phyloP scores from a whole-genome alignment of 352 stramenopile species.

The Phytophthora europaea region DNA sequence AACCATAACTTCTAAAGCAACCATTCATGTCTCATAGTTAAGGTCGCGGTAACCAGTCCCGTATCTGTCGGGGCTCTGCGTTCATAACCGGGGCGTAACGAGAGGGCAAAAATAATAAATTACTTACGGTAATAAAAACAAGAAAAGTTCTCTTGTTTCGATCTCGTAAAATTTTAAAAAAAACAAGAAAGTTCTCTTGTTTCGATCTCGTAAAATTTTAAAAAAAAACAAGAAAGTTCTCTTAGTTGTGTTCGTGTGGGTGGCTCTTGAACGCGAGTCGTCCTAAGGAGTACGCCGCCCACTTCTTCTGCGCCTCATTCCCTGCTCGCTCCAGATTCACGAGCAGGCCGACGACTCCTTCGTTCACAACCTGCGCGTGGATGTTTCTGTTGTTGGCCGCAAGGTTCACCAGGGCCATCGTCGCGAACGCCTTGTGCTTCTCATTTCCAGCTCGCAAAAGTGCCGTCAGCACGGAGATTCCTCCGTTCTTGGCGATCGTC shows the following conservation, averaged over 20 bases:
- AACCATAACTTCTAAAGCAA: too few relatives aligned
- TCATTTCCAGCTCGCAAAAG: conserved; percentile 5
- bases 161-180: too few relatives aligned
- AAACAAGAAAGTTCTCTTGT: too few relatives aligned
- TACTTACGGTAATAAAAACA: too few relatives aligned
- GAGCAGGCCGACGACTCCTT: neutral
- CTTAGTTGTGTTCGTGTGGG: neutral
- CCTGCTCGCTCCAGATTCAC: conserved; percentile 4
- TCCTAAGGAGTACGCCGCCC: conserved; percentile 14
- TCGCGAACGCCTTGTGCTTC: conserved; percentile 15
- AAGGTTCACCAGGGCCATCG: conserved; percentile 7
- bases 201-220: too few relatives aligned
- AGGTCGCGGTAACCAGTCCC: too few relatives aligned
- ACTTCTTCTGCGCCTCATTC: conserved; percentile 2
- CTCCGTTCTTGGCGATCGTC: neutral
- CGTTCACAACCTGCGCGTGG: neutral
- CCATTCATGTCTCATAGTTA: too few relatives aligned
- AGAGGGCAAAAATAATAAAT: too few relatives aligned
- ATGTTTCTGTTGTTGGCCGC: neutral
- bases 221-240: neutral
- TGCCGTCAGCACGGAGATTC: neutral
- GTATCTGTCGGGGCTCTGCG: too few relatives aligned
- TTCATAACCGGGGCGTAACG: too few relatives aligned
- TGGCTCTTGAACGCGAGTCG: conserved; percentile 9
- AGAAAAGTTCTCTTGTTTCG: too few relatives aligned